Base-by-base conservation (phyloP, 139 green algal species). In the Closterium sp. region DNA sequence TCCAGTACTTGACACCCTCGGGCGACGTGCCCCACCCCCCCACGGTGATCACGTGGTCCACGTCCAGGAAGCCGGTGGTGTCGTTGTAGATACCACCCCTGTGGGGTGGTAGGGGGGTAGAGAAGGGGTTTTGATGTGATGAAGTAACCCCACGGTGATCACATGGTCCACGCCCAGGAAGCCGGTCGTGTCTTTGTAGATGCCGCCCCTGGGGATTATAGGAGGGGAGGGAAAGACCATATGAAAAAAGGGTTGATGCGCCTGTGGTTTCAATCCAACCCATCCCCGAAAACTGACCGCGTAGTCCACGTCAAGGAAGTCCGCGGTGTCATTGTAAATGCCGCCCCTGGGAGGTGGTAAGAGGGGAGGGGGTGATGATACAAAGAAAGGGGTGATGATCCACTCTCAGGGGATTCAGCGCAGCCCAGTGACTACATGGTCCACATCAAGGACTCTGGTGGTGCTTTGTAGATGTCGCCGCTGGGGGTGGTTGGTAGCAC, bases 61-160 rank as follows among this genome's bases (percentile, higher is more conserved):
- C 34, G 12, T 76, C 55, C 1, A 76, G 16, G 12, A 76, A 76
- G 55, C 91, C 87, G 2, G 89, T 90, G 0, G 90, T 87, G 16
- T 94, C 93, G 91, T 87, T 94, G 55, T 91, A 92, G 7, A 97
- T 90, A 10, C 96, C 96, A n/a, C 96, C 96, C 69, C 85, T 88
- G 85, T 4, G 34, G 30, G 43, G 43, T n/a, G n/a, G n/a, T n/a
- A n/a, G 10, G 8, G 3, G 9, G 5, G 33, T 1, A 30, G 33
- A 6, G 33, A 69, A 10, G 25, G 31, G n/a, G n/a, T n/a, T n/a
- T n/a, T n/a, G n/a, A n/a, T n/a, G 25, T 25, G n/a, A 89, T 9
- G 34, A 9, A 19, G 34, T 4, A 12, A 33, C 2, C 32, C 33
- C 10, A 33, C 8, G 30, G 30, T 36, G 19, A 36, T 16, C 33